phyloP scores from a whole-genome alignment of 768 basidiomycete genomes.

The Phlegmacium glaucopus region DNA sequence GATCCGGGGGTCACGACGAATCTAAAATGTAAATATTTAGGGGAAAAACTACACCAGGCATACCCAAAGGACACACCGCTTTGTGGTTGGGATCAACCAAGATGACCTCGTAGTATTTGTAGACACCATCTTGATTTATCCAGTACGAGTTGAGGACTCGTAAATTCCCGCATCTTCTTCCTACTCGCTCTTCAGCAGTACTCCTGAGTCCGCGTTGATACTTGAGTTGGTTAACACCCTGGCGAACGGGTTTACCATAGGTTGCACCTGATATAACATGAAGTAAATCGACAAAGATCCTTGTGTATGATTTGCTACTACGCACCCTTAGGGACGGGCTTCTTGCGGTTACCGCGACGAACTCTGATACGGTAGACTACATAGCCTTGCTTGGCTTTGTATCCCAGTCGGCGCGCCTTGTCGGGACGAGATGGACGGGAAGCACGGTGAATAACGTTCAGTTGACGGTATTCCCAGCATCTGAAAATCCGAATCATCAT shows the following conservation, averaged over 20 bases:
- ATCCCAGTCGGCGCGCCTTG: slow-evolving; percentile 97
- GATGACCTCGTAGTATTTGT: slow-evolving; percentile 99
- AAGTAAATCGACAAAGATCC: not conserved
- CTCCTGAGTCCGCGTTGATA: slow-evolving; percentile 91
- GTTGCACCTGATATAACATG: slow-evolving; percentile 70
- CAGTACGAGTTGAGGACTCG: slow-evolving; percentile 98
- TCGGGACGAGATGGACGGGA: slow-evolving; percentile 98
- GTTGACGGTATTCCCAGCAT: slow-evolving; percentile 98
- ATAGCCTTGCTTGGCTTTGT: slow-evolving; percentile 99
- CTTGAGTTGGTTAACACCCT: slow-evolving; percentile 99
- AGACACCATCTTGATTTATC: slow-evolving; percentile 98
- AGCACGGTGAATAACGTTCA: slow-evolving; percentile 97
- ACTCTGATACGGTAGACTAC: slow-evolving; percentile 97
- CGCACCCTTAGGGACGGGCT: slow-evolving; percentile 94
- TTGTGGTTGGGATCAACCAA: slow-evolving; percentile 95
- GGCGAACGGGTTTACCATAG: slow-evolving; percentile 98
- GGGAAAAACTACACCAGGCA: slow-evolving; percentile 6
- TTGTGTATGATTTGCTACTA: slow-evolving; percentile 1
- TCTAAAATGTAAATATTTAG: not conserved
- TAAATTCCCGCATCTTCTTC: slow-evolving; percentile 92
- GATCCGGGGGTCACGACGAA: slow-evolving; percentile 87
- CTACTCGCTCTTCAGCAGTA: slow-evolving; percentile 97
- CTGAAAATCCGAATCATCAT: slow-evolving; percentile 30
- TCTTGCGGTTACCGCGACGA: slow-evolving; percentile 98
- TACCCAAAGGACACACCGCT: slow-evolving; percentile 55